Conservation (phyloP, 441 rosid species). For the Gossypium davidsonii region DNA sequence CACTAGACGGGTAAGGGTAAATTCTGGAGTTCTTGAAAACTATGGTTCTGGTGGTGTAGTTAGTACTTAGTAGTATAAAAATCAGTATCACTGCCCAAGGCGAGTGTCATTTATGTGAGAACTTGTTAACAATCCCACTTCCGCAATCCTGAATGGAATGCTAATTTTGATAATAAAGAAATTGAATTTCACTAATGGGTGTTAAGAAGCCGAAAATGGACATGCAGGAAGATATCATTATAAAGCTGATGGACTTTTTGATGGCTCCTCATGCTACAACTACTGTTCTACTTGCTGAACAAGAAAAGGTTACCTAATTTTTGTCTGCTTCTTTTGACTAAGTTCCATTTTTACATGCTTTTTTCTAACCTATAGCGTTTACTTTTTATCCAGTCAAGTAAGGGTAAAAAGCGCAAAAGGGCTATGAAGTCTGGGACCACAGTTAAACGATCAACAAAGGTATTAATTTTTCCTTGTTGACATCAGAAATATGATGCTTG, state of each 20-base stretch:
- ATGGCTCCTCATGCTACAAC: slow-evolving; percentile 71
- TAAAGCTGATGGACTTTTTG: slow-evolving; percentile 73
- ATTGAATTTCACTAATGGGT: not conserved
- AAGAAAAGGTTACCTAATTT: slow-evolving; percentile 44
- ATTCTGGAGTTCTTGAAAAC: not conserved
- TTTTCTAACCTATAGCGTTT: slow-evolving; percentile 3
- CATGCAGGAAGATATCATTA: slow-evolving; percentile 71
- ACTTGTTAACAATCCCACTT: not conserved
- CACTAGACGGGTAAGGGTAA: not conserved
- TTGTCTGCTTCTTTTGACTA: not conserved
- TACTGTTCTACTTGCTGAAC: slow-evolving; percentile 51
- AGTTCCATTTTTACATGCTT: not conserved
- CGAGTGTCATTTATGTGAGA: not conserved
- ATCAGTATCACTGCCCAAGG: not conserved
- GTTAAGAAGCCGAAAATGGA: slow-evolving; percentile 1
- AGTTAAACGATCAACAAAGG: slow-evolving; percentile 58
- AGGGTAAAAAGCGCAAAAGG: slow-evolving; percentile 72
- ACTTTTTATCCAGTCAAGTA: slow-evolving; percentile 40
- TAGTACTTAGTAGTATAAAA: not conserved
- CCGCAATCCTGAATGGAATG: not conserved
- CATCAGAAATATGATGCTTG: not conserved
- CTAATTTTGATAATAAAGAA: not conserved
- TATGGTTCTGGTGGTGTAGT: not conserved
- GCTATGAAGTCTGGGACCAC: slow-evolving; percentile 41
- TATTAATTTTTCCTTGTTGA: slow-evolving; percentile 20